These are phyloP conservation scores for Neolecta irregularis DNA, from an alignment of 1,139 yeast species.

Conservation along the genomic window DNA sequence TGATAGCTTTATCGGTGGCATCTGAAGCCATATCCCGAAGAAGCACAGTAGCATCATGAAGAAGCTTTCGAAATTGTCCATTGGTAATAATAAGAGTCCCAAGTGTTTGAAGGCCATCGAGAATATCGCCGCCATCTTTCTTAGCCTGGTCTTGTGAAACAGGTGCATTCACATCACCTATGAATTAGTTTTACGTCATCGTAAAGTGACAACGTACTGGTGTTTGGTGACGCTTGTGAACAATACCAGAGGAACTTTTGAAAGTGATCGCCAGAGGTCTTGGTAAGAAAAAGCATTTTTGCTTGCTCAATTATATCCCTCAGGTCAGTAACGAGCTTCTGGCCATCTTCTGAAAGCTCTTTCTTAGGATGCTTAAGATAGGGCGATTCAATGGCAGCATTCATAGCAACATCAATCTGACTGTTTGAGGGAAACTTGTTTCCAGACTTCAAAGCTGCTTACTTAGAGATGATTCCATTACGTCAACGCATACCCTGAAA, in stretches of 20 bases:
- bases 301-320: conserved; percentile 13
- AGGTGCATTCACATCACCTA: conserved; percentile 7
- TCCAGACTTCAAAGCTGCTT: conserved; percentile 16
- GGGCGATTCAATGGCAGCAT: conserved; percentile 13
- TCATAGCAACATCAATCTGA: conserved; percentile 16
- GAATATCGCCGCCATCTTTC: conserved; percentile 6
- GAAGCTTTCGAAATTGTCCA: conserved; percentile 17
- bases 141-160: conserved; percentile 7
- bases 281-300: conserved; percentile 13
- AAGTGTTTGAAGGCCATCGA: conserved; percentile 14
- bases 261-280: conserved; percentile 15
- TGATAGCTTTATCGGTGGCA: conserved; percentile 11
- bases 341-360: conserved; percentile 16
- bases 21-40: conserved; percentile 17
- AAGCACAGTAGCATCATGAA: conserved; percentile 14
- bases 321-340: conserved; percentile 9
- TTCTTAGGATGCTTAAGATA: conserved; percentile 8
- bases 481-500: conserved; percentile 9
- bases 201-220: no score
- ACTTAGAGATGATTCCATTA: conserved; percentile 1
- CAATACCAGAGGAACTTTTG: conserved; percentile 17
- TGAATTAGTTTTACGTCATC: no score
- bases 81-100: conserved; percentile 16
- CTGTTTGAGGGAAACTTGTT: conserved; percentile 17
- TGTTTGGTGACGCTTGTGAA: conserved; percentile 6